These are phyloP conservation scores for Rhodosporidiobolus sp. DNA, from an alignment of 768 basidiomycete genomes.

Conservation along the genomic window DNA sequence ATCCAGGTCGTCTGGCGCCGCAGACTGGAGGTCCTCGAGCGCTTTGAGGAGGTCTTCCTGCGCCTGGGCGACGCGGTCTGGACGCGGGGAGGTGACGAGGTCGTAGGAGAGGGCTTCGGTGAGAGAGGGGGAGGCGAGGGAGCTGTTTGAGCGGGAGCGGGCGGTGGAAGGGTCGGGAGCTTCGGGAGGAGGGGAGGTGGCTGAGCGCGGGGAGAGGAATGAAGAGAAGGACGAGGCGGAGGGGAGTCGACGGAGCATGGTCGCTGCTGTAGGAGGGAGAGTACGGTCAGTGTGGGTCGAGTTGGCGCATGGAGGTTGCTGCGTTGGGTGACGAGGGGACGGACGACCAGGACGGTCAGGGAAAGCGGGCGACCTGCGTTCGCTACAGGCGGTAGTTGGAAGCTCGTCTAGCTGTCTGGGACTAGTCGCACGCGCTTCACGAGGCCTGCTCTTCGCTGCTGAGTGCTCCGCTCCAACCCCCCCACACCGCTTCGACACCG, in stretches of 20 bases:
- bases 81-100: not conserved
- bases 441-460: too few species aligned
- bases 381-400: too few species aligned
- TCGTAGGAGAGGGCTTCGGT: constrained; percentile 12
- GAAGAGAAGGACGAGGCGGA: not conserved
- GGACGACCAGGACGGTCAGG: too few species aligned
- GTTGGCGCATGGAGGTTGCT: too few species aligned
- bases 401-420: too few species aligned
- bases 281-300: too few species aligned
- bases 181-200: not conserved
- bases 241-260: not conserved
- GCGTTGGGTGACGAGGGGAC: too few species aligned
- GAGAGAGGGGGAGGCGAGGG: not conserved
- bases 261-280: not conserved
- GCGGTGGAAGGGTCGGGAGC: not conserved
- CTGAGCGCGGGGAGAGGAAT: not conserved
- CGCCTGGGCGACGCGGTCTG: not conserved
- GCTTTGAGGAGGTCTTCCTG: not conserved
- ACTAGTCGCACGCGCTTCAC: too few species aligned
- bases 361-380: too few species aligned
- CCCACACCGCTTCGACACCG: too few species aligned
- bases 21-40: constrained; percentile 11
- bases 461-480: too few species aligned
- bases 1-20: not conserved
- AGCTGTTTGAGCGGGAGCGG: not conserved